phyloP scores from a whole-genome alignment of 257 asterid species.

The Ophiorrhiza pumila region DNA sequence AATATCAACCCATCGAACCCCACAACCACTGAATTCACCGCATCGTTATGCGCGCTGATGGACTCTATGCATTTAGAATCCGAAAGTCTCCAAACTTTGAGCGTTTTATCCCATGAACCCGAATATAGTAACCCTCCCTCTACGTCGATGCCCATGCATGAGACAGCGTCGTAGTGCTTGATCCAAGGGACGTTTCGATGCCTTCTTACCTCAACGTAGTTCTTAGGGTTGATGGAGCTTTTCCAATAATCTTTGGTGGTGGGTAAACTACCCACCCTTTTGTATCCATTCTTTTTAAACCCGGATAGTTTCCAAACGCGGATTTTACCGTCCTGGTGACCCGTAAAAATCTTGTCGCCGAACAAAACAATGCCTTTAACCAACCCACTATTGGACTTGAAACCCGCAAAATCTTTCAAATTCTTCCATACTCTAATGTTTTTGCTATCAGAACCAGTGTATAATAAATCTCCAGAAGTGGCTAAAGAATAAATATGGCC shows the following conservation, averaged over 20 bases:
- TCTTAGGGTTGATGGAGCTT: constrained; percentile 64
- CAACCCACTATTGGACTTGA: constrained; percentile 72
- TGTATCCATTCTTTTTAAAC: constrained; percentile 28
- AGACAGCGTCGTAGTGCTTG: constrained; percentile 75
- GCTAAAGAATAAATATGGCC: constrained; percentile 82
- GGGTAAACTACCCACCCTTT: constrained; percentile 68
- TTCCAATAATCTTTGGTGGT: constrained; percentile 56
- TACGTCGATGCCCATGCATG: constrained; percentile 58
- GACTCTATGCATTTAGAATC: constrained; percentile 83
- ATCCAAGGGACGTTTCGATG: constrained; percentile 71
- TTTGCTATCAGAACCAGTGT: constrained; percentile 85
- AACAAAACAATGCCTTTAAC: constrained; percentile 69
- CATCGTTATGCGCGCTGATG: constrained; percentile 67
- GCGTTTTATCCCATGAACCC: constrained; percentile 87
- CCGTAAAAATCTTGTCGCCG: constrained; percentile 59
- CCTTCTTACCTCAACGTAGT: constrained; percentile 58
- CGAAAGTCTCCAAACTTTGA: constrained; percentile 83
- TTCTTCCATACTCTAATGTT: constrained; percentile 79
- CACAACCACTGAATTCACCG: constrained; percentile 61
- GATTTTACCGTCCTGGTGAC: constrained; percentile 87
- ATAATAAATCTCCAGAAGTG: constrained; percentile 50
- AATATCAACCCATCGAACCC: constrained; percentile 63
- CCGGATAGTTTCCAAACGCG: constrained; percentile 66
- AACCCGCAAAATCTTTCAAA: constrained; percentile 60
- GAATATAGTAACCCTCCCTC: constrained; percentile 62